Conservation (phyloP, 257 asterid species). For the Galeopsis tetrahit region DNA sequence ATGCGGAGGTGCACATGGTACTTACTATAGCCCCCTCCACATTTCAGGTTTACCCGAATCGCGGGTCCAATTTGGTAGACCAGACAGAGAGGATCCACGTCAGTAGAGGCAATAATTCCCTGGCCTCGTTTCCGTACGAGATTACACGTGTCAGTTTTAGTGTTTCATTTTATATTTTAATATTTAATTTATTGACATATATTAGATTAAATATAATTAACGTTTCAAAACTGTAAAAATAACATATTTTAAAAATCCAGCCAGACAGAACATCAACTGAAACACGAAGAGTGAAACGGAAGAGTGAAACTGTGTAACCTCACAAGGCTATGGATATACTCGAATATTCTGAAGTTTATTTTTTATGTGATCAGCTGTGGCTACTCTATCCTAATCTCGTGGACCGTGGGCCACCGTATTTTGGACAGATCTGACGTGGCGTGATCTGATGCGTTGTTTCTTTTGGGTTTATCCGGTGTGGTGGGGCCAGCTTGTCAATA, state of each 20-base stretch:
- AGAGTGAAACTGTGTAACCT: not conserved
- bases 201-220: no score
- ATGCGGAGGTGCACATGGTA: constrained; percentile 36
- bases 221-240: no score
- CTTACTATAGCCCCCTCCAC: constrained; percentile 11
- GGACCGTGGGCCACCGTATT: constrained; percentile 37
- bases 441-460: constrained; percentile 32
- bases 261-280: no score
- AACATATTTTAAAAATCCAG: no score
- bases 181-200: no score
- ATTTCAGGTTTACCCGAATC: constrained; percentile 18
- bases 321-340: constrained; percentile 56
- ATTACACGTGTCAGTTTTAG: no score
- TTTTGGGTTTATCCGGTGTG: constrained; percentile 46
- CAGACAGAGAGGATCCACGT: constrained; percentile 87
- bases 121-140: no score
- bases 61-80: constrained; percentile 40
- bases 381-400: constrained; percentile 44
- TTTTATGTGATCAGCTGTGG: constrained; percentile 14
- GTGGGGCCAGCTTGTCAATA: constrained; percentile 50
- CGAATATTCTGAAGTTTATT: constrained; percentile 55
- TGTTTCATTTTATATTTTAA: no score
- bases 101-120: constrained; percentile 51
- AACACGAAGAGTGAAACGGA: no score
- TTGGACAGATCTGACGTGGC: constrained; percentile 42